A percentile compares a stretch with the other conserved stretches of the same genome.
Conservation (phyloP, 345 rosid species). For the Firmiana major region DNA sequence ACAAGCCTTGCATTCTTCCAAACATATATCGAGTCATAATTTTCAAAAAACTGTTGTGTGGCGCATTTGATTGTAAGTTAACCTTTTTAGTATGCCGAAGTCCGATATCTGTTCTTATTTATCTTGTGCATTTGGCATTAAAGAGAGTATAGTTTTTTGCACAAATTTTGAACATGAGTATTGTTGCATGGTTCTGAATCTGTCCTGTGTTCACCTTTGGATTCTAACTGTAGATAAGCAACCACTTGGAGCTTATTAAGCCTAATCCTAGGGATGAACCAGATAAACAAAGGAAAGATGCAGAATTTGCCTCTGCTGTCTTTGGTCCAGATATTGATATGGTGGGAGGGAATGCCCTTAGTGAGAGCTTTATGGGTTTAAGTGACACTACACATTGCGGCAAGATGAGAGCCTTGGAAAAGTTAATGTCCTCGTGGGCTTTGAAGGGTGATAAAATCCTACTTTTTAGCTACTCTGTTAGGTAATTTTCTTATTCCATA, state of each 20-base stretch:
- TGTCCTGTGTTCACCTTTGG: neutral
- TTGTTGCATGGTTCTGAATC: neutral
- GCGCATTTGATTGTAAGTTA: neutral
- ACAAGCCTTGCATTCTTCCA: neutral
- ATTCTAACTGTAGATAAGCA: slow-evolving; percentile 58
- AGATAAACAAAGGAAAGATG: slow-evolving; percentile 83
- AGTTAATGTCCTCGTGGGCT: slow-evolving; percentile 75
- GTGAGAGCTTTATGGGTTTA: slow-evolving; percentile 75
- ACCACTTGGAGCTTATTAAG: slow-evolving; percentile 93
- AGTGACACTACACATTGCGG: slow-evolving; percentile 88
- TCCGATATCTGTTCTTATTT: neutral
- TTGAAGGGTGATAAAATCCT: slow-evolving; percentile 89
- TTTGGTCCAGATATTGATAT: slow-evolving; percentile 74
- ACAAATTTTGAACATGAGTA: neutral
- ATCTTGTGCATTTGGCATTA: neutral
- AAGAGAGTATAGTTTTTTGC: neutral
- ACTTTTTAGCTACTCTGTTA: slow-evolving; percentile 91
- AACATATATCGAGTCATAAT: neutral
- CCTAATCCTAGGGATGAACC: slow-evolving; percentile 87
- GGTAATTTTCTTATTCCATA: slow-evolving; percentile 38
- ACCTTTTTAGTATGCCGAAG: neutral
- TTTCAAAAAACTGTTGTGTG: neutral
- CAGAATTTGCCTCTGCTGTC: slow-evolving; percentile 79
- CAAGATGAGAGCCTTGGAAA: slow-evolving; percentile 85
- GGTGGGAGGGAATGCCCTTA: slow-evolving; percentile 72